Evolutionary conservation across 192 early-diverging fungal genomes (phyloP).

Genomic region (Coemansia sp.): DNA sequence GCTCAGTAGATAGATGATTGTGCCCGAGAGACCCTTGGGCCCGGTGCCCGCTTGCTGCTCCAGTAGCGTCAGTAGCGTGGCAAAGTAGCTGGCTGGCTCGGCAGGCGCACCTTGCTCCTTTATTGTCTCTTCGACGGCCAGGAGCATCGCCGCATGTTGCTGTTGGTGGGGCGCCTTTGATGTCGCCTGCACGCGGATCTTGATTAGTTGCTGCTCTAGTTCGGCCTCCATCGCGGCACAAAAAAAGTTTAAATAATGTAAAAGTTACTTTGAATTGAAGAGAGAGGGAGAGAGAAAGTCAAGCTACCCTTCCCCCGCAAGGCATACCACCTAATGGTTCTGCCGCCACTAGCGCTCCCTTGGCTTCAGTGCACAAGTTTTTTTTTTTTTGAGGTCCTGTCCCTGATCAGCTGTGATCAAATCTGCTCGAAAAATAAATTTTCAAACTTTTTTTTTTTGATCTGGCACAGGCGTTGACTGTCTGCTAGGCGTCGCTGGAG

Average conservation of each 20-base stretch:
- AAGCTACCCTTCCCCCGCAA: not conserved
- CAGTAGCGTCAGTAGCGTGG: slow-evolving; percentile 75
- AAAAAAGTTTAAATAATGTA: not conserved
- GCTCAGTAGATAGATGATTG: slow-evolving; percentile 81
- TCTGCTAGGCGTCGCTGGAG: not conserved
- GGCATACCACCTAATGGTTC: not conserved
- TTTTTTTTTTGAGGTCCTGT: not conserved
- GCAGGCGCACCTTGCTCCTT: slow-evolving; percentile 70
- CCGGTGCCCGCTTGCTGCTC: slow-evolving; percentile 60
- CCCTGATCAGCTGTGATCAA: not conserved
- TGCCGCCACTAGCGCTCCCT: not conserved
- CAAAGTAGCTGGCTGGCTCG: slow-evolving; percentile 88
- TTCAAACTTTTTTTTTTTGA: slow-evolving; percentile 19
- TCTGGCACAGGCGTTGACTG: not conserved
- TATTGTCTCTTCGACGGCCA: slow-evolving; percentile 81
- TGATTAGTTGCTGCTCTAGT: slow-evolving; percentile 49
- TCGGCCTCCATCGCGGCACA: slow-evolving; percentile 32
- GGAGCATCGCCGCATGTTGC: slow-evolving; percentile 70
- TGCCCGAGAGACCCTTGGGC: slow-evolving; percentile 58
- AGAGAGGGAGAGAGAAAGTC: not conserved
- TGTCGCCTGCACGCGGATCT: slow-evolving; percentile 62
- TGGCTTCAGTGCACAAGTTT: not conserved
- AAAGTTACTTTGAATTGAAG: not conserved
- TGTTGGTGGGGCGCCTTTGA: slow-evolving; percentile 87
- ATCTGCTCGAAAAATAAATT: slow-evolving; percentile 6